Conservation (phyloP, 208 protist species). For the Trypanosoma lewisi region DNA sequence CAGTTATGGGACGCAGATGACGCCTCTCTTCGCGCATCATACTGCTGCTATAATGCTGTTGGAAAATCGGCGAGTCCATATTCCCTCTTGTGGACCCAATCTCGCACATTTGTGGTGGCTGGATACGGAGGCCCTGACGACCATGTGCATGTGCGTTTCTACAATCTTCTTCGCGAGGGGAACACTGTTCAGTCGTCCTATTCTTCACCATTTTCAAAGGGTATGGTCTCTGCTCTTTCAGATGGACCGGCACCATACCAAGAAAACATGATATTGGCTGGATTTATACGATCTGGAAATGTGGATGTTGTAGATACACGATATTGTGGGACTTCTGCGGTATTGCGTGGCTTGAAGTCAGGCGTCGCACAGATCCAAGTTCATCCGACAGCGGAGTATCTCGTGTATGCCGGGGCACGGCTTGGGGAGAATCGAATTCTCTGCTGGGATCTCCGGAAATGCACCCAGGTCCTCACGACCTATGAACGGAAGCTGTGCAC, state of each 20-base stretch:
- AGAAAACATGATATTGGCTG: slow-evolving; percentile 40
- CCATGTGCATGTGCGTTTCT: slow-evolving; percentile 58
- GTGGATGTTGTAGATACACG: slow-evolving; percentile 71
- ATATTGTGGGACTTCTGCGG: slow-evolving; percentile 37
- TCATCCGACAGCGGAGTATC: slow-evolving; percentile 20
- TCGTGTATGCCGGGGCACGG: slow-evolving; percentile 38
- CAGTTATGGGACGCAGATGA: slow-evolving; percentile 80
- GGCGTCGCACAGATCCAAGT: slow-evolving; percentile 21
- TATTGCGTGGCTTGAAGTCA: slow-evolving; percentile 34
- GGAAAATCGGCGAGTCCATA: slow-evolving; percentile 48
- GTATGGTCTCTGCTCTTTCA: slow-evolving; percentile 37
- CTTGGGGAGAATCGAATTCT: slow-evolving; percentile 47
- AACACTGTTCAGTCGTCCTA: slow-evolving; percentile 42
- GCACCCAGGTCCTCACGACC: slow-evolving; percentile 27
- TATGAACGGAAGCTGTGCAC: slow-evolving; percentile 34
- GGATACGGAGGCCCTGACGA: slow-evolving; percentile 79
- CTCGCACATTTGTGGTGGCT: slow-evolving; percentile 34
- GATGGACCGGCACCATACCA: slow-evolving; percentile 27
- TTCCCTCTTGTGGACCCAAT: slow-evolving; percentile 41
- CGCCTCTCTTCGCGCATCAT: slow-evolving; percentile 59
- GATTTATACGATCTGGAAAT: slow-evolving; percentile 45
- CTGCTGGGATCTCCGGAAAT: slow-evolving; percentile 66
- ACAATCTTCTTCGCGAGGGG: slow-evolving; percentile 60
- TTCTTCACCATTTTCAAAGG: slow-evolving; percentile 28
- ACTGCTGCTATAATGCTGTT: slow-evolving; percentile 53